Conservation (phyloP, 768 basidiomycete species). For the Tulasnella sp. region DNA sequence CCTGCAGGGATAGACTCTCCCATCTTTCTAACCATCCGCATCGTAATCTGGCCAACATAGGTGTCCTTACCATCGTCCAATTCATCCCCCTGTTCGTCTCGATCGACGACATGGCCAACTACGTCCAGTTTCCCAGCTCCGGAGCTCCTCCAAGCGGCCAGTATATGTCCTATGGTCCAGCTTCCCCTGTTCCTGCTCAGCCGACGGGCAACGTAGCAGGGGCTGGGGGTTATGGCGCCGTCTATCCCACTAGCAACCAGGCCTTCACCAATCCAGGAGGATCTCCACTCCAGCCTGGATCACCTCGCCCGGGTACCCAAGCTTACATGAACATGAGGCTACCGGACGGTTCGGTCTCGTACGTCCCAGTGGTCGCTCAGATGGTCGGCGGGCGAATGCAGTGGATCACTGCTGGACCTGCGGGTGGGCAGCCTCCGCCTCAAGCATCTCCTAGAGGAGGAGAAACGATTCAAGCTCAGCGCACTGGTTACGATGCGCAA, state of each 20-base stretch:
- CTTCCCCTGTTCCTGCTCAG: not conserved
- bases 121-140: not conserved
- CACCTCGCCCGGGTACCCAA: not conserved
- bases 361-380: not conserved
- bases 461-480: not conserved
- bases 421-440: not conserved
- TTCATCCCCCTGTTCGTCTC: constrained; percentile 5
- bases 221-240: not conserved
- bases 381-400: constrained; percentile 1
- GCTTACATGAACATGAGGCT: not conserved
- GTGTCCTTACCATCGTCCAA: not conserved
- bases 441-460: not conserved
- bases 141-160: not conserved
- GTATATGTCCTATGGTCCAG: not conserved
- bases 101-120: not conserved
- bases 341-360: not conserved
- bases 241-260: not conserved
- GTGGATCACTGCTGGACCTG: not conserved
- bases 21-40: not conserved
- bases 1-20: not conserved
- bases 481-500: not conserved
- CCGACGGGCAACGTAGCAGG: not conserved
- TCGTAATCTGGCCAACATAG: not conserved
- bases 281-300: not conserved
- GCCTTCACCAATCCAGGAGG: not conserved